Conservation (phyloP, 495 filamentous ascomycete species). For the Aspergillus indologenus region DNA sequence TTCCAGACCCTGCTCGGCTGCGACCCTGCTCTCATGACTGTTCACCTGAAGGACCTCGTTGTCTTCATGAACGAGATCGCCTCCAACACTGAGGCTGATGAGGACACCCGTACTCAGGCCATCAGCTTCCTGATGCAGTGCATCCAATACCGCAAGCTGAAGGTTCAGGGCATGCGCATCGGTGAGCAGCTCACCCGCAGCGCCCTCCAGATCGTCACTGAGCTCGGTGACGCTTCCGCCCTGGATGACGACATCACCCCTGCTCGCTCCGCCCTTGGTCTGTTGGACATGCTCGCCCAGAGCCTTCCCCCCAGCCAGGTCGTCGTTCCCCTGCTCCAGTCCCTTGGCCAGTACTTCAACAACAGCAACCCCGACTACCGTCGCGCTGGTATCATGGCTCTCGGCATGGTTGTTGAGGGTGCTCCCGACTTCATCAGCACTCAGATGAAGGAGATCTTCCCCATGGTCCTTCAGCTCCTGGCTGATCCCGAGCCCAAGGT, state of each 20-base stretch:
- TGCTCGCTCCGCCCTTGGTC: conserved; percentile 74
- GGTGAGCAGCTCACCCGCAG: conserved; percentile 83
- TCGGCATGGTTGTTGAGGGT: conserved; percentile 94
- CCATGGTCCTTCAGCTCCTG: conserved; percentile 78
- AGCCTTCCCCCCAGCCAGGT: conserved; percentile 92
- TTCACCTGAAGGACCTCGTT: conserved; percentile 85
- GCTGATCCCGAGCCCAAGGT: conserved; percentile 79
- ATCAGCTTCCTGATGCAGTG: conserved; percentile 91
- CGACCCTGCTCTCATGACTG: conserved; percentile 76
- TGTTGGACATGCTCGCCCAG: conserved; percentile 83
- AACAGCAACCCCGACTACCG: conserved; percentile 70
- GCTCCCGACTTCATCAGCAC: conserved; percentile 94
- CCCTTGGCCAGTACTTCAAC: conserved; percentile 75
- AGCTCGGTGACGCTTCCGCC: conserved; percentile 67
- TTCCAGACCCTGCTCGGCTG: conserved; percentile 94
- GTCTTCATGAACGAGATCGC: conserved; percentile 92
- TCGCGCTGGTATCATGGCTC: conserved; percentile 83
- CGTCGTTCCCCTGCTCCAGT: conserved; percentile 84
- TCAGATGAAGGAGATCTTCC: conserved; percentile 81
- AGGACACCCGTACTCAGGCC: conserved; percentile 84
- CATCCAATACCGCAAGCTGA: conserved; percentile 87
- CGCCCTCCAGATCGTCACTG: conserved; percentile 80
- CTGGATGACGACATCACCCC: conserved; percentile 90
- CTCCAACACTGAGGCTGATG: conserved; percentile 67
- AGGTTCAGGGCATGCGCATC: conserved; percentile 82